A percentile compares a stretch with the other conserved stretches of the same genome.
Conservation (phyloP, 352 stramenopile genomes). For the Peronospora tabacina region DNA sequence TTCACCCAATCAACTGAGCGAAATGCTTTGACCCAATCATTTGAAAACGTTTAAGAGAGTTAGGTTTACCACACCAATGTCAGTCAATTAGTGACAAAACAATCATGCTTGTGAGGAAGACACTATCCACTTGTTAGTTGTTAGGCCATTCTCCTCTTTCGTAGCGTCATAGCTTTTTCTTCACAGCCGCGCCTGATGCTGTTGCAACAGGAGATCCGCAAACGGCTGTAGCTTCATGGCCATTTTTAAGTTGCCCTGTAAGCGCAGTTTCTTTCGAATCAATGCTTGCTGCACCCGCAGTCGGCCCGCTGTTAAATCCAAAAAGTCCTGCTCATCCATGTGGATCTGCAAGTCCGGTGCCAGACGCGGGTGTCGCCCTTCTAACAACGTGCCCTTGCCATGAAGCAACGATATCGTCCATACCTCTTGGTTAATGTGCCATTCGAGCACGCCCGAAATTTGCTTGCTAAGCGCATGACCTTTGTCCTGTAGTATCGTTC, state of each 20-base stretch:
- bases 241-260: slow-evolving; percentile 64
- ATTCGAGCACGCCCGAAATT: slow-evolving; percentile 55
- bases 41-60: too few relatives aligned
- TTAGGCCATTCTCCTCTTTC: slow-evolving; percentile 8
- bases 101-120: not conserved
- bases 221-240: slow-evolving; percentile 69
- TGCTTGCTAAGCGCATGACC: slow-evolving; percentile 41
- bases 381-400: slow-evolving; percentile 37
- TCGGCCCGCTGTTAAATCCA: slow-evolving; percentile 50
- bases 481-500: slow-evolving; percentile 35
- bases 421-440: slow-evolving; percentile 63
- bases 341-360: slow-evolving; percentile 49
- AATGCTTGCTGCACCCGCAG: slow-evolving; percentile 56
- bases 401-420: slow-evolving; percentile 58
- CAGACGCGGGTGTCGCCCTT: slow-evolving; percentile 42
- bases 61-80: too few relatives aligned
- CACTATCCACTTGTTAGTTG: not conserved
- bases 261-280: slow-evolving; percentile 51
- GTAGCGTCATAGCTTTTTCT: slow-evolving; percentile 7
- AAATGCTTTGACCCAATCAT: not conserved
- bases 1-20: not conserved
- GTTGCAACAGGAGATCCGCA: slow-evolving; percentile 46
- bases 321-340: slow-evolving; percentile 63
- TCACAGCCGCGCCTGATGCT: slow-evolving; percentile 26
- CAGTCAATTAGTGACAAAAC: too few relatives aligned